These are phyloP conservation scores for Purpureocillium takamizusanense DNA, from an alignment of 2,329 filamentous ascomycete genomes.

Conservation along the genomic window DNA sequence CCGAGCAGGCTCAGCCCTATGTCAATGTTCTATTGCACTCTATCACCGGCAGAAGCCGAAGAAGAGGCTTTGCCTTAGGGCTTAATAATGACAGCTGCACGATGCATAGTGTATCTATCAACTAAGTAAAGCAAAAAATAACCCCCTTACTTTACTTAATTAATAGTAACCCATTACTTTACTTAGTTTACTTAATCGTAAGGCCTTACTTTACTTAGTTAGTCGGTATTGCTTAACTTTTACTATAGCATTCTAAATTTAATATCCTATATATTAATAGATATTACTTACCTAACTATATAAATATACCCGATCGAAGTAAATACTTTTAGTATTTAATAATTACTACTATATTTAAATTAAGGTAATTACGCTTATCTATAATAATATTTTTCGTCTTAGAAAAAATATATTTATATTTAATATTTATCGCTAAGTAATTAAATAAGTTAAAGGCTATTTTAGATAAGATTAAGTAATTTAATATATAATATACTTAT, in stretches of 20 bases:
- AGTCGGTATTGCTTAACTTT: neutral
- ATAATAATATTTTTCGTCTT: neutral
- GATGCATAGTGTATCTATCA: slow-evolving; percentile 1
- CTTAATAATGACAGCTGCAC: no score
- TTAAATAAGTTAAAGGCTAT: neutral
- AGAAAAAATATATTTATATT: neutral
- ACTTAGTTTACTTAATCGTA: neutral
- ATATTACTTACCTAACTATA: no score
- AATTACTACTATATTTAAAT: neutral
- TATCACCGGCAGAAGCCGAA: no score
- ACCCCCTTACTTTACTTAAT: neutral
- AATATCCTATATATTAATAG: no score
- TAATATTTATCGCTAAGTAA: neutral
- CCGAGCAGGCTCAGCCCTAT: no score
- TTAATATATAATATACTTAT: neutral
- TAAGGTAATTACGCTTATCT: neutral
- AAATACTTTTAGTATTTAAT: neutral
- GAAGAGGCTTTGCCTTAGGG: no score
- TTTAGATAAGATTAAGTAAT: neutral
- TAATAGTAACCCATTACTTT: neutral
- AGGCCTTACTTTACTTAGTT: slow-evolving; percentile 1
- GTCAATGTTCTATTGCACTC: no score
- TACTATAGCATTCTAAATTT: no score
- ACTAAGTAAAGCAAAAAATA: slow-evolving; percentile 1
- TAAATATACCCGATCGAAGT: neutral